Evolutionary conservation across 1,139 yeast genomes (phyloP).

Genomic region (Yamadazyma conglobata): DNA sequence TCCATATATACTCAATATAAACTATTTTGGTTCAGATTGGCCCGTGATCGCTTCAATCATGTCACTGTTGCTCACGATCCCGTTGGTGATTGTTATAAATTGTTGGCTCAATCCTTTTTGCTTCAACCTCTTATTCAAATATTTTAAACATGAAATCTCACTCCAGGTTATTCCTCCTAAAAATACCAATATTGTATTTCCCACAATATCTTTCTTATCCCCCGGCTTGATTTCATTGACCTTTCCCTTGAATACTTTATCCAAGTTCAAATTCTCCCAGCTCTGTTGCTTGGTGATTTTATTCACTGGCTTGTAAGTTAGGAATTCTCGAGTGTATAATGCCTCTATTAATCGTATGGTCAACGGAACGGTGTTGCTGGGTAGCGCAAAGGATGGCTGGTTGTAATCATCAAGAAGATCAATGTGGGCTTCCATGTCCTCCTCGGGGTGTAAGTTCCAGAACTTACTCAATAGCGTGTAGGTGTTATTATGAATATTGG

Average conservation of each 20-base stretch:
- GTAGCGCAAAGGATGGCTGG: conserved; percentile 50
- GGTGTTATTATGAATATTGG: conserved; percentile 29
- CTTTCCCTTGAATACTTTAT: conserved; percentile 37
- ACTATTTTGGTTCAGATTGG: too few species aligned
- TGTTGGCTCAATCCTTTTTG: conserved; percentile 34
- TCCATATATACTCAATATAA: too few species aligned
- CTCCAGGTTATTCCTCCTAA: conserved; percentile 82
- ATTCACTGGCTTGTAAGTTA: conserved; percentile 40
- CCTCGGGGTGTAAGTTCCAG: conserved; percentile 44
- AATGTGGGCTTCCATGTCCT: conserved; percentile 12
- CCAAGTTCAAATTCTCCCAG: conserved; percentile 42
- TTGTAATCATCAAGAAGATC: conserved; percentile 25
- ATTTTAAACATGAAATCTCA: conserved; percentile 65
- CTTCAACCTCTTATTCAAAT: conserved; percentile 41
- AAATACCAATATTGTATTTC: conserved; percentile 42
- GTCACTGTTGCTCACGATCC: conserved; percentile 44
- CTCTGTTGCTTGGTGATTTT: conserved; percentile 39
- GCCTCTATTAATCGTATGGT: conserved; percentile 48
- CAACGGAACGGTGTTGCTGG: conserved; percentile 52
- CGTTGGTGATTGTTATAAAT: conserved; percentile 53
- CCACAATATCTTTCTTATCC: conserved; percentile 14
- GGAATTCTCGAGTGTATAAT: conserved; percentile 45
- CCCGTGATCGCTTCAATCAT: too few species aligned
- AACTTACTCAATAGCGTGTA: conserved; percentile 41
- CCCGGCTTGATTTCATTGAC: conserved; percentile 34